Evolutionary conservation across 495 filamentous ascomycete genomes (phyloP).

Genomic region (Aspergillus taichungensis): DNA sequence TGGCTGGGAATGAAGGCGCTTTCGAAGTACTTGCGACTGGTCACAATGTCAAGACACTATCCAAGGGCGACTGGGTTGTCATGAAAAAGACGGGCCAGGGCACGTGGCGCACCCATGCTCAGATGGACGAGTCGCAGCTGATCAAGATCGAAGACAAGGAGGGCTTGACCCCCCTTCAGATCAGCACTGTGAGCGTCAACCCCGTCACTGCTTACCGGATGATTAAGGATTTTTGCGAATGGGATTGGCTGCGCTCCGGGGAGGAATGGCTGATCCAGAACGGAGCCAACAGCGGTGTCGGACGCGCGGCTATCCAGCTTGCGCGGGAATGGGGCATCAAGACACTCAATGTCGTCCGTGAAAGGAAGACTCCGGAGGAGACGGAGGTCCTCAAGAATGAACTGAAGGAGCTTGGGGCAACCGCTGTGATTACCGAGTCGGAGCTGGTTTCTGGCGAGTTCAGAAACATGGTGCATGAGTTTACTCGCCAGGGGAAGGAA

Average conservation of each 20-base stretch:
- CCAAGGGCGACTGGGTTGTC: conserved; percentile 85
- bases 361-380: conserved; percentile 49
- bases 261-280: conserved; percentile 91
- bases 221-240: conserved; percentile 70
- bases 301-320: conserved; percentile 79
- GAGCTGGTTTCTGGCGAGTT: conserved; percentile 60
- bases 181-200: conserved; percentile 81
- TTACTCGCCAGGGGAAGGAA: conserved; percentile 60
- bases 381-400: conserved; percentile 63
- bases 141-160: conserved; percentile 57
- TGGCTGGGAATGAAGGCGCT: conserved; percentile 83
- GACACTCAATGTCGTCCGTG: conserved; percentile 77
- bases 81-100: conserved; percentile 73
- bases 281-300: conserved; percentile 88
- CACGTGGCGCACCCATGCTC: conserved; percentile 87
- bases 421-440: conserved; percentile 74
- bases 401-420: conserved; percentile 61
- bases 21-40: conserved; percentile 74
- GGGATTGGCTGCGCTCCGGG: conserved; percentile 41
- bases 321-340: conserved; percentile 74
- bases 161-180: conserved; percentile 63
- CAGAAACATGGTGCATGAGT: conserved; percentile 50
- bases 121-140: conserved; percentile 54
- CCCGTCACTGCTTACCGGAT: conserved; percentile 89
- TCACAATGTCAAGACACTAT: conserved; percentile 41